These are phyloP conservation scores for Ramaria sp. DNA, from an alignment of 768 basidiomycete species.

Conservation along the genomic window DNA sequence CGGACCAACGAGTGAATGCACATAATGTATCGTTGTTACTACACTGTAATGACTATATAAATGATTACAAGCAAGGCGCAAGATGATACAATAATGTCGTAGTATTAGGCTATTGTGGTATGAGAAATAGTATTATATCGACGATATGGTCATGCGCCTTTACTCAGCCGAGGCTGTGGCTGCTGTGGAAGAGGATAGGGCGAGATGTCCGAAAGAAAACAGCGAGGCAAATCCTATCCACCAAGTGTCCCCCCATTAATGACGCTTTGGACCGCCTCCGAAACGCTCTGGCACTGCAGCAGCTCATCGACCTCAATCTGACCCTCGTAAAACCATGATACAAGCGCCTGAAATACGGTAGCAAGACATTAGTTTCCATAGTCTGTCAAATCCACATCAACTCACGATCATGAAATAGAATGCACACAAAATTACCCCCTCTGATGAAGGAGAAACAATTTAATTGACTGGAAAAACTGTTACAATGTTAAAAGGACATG, in stretches of 20 bases:
- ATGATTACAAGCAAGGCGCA: too few relatives aligned
- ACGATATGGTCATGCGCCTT: too few relatives aligned
- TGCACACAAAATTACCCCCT: constrained; percentile 53
- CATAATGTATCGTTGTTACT: too few relatives aligned
- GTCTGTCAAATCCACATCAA: neutral
- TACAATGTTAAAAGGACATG: neutral
- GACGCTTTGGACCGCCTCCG: constrained; percentile 21
- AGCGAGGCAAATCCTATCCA: too few relatives aligned
- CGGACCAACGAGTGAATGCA: too few relatives aligned
- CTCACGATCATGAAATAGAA: constrained; percentile 61
- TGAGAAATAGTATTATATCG: too few relatives aligned
- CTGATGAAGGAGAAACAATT: constrained; percentile 18
- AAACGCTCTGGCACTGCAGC: constrained; percentile 32
- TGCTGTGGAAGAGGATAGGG: too few relatives aligned
- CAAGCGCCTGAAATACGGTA: constrained; percentile 34
- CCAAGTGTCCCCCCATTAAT: neutral
- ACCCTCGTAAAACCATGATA: constrained; percentile 58
- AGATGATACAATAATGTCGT: too few relatives aligned
- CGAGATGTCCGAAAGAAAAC: too few relatives aligned
- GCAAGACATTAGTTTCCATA: neutral
- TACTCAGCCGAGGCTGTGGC: too few relatives aligned
- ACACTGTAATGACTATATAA: too few relatives aligned
- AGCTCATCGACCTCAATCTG: constrained; percentile 37
- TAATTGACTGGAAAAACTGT: neutral
- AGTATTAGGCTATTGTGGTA: too few relatives aligned